Evolutionary conservation across 192 early-diverging fungal genomes (phyloP), one percentile per base, ranked within the genome.

Genomic region (Chytriomyces sp.): DNA sequence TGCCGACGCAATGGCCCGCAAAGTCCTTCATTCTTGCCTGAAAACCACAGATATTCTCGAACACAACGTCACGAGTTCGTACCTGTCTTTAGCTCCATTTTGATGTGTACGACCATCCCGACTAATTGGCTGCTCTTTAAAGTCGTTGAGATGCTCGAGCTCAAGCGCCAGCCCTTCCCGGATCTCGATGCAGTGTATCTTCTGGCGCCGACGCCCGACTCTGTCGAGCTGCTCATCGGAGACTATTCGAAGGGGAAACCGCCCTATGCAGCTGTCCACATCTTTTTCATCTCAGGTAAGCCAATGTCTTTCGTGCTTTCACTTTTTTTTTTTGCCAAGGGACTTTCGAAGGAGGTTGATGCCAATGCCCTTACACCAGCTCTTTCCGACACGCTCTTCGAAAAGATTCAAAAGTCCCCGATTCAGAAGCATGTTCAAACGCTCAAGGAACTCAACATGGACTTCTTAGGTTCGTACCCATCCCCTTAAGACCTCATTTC

Each of bases 391-490:
- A 69, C 79, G 0, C 78, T 93, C 5, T 92, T 92, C 75, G 80
- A 90, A 16, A 88, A 88, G 35, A 79, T 94, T 60, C 89, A 85
- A 18, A 77, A 77, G 18, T 85, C 90, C 0, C 76, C 85, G 18
- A 89, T 89, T 11, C 66, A 71, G 23, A 65, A 68, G 18, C 61
- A 63, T 47, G 89, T 94, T 43, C 91, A 86, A 69, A 85, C 83
- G 5, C 77, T 92, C 45, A 92, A 89, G 78, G 94, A 95, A 71
- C 83, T 95, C 71, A 91, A 89, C 76, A 87, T 95, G 50, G 94
- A 95, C 72, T 95, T 95, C 76, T 82, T 92, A 64, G 91, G 93
- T 94, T 86, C 45, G 80, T 28, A 5, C 35, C 50, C 10, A 50
- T 65, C n/a, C 50, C 7, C 53, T 64, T 28, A 60, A 72, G 3